Percentiles rank a stretch among this genome's conserved stretches.
These are phyloP conservation scores for Ligustrum vulgare DNA, from an alignment of 257 asterid species.

Conservation along the genomic window DNA sequence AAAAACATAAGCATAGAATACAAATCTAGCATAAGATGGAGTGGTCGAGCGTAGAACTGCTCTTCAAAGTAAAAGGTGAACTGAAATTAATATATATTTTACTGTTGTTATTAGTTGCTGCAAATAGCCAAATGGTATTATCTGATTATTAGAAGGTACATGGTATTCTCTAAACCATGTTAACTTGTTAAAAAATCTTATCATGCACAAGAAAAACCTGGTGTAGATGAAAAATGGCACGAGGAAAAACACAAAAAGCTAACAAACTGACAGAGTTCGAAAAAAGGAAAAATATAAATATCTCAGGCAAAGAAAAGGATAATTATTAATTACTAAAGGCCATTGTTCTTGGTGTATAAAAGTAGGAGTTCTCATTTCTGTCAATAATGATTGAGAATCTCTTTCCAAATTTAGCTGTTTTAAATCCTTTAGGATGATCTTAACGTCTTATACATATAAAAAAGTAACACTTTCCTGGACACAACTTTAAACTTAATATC, in stretches of 20 bases:
- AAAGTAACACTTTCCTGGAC: not conserved
- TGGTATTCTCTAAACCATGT: not conserved
- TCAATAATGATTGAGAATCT: not conserved
- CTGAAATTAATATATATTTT: not conserved
- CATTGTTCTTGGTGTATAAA: not conserved
- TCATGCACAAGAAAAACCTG: not conserved
- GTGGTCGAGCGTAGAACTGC: not conserved
- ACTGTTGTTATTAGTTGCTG: not conserved
- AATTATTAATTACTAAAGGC: not conserved
- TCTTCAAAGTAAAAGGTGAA: not conserved
- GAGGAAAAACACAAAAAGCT: too few relatives aligned
- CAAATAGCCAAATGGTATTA: not conserved
- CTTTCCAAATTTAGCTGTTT: not conserved
- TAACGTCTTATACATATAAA: not conserved
- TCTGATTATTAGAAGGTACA: not conserved
- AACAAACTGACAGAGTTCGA: too few relatives aligned
- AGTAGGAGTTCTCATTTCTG: not conserved
- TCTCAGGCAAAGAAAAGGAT: not conserved
- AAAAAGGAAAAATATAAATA: not conserved
- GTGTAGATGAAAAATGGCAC: too few relatives aligned
- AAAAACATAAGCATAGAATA: not conserved
- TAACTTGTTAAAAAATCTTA: not conserved
- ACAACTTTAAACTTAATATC: not conserved
- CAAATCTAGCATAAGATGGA: not conserved
- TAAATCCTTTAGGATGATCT: not conserved